A percentile compares a stretch with the other conserved stretches of the same genome.
Evolutionary conservation across 495 filamentous ascomycete species (phyloP).

Genomic region (Pyrenula aspistea): DNA sequence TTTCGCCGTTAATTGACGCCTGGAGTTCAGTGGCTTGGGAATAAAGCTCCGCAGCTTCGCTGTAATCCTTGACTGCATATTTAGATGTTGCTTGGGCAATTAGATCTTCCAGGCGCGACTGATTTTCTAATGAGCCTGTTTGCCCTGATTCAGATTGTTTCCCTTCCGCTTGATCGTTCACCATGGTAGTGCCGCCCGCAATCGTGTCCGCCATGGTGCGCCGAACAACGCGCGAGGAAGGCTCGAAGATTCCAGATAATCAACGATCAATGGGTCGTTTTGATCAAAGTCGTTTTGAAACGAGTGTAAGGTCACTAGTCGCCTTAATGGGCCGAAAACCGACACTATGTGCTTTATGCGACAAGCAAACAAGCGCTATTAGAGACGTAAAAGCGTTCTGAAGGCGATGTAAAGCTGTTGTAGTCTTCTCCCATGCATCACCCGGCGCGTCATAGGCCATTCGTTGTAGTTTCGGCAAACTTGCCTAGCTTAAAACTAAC

Average conservation of each 20-base stretch:
- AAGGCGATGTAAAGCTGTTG: no score
- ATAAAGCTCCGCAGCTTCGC: slow-evolving; percentile 72
- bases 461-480: neutral
- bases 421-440: no score
- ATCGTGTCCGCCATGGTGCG: neutral
- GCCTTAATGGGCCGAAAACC: no score
- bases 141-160: neutral
- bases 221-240: no score
- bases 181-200: neutral
- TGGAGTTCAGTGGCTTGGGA: slow-evolving; percentile 83
- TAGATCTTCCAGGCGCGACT: slow-evolving; percentile 28
- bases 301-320: no score
- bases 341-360: no score
- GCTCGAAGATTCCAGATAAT: no score
- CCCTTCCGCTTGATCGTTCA: neutral
- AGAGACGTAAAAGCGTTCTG: no score
- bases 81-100: slow-evolving; percentile 49
- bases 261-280: no score
- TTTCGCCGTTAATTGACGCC: slow-evolving; percentile 82
- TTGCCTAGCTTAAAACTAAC: neutral
- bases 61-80: slow-evolving; percentile 78
- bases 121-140: neutral
- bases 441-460: neutral
- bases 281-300: no score
- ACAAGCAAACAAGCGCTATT: no score